These are phyloP conservation scores for Quercus engelmannii DNA, from an alignment of 306 rosid species.

Conservation along the genomic window DNA sequence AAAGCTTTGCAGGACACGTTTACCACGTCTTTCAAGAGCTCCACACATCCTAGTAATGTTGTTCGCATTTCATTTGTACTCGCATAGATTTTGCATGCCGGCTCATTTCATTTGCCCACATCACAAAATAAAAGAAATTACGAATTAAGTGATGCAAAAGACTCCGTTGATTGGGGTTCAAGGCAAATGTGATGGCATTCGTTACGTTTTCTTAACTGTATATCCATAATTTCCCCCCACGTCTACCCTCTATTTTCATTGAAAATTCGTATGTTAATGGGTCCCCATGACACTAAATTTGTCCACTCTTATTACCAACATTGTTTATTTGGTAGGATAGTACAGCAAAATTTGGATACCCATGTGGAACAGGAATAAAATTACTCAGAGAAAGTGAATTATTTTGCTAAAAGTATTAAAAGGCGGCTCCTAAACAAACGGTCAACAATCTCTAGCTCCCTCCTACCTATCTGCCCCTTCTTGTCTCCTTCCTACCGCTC, in stretches of 20 bases:
- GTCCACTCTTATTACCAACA: neutral
- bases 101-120: neutral
- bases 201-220: neutral
- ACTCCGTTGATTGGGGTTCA: neutral
- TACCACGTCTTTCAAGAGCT: neutral
- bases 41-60: neutral
- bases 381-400: neutral
- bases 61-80: too few species aligned
- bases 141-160: too few species aligned
- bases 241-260: neutral
- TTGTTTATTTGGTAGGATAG: neutral
- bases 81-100: too few species aligned
- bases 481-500: slow-evolving; percentile 2
- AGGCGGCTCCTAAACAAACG: slow-evolving; percentile 23
- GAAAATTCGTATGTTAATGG: neutral
- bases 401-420: slow-evolving; percentile 14
- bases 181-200: neutral
- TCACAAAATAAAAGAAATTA: too few species aligned
- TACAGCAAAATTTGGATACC: neutral
- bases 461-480: neutral
- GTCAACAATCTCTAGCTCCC: slow-evolving; percentile 29
- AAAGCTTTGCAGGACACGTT: neutral
- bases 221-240: neutral
- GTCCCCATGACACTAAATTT: neutral
- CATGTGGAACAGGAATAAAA: neutral